A percentile compares a stretch with the other conserved stretches of the same genome.
Conservation (phyloP, 176 grass and related monocot genomes). For the Phoenix dactylifera region DNA sequence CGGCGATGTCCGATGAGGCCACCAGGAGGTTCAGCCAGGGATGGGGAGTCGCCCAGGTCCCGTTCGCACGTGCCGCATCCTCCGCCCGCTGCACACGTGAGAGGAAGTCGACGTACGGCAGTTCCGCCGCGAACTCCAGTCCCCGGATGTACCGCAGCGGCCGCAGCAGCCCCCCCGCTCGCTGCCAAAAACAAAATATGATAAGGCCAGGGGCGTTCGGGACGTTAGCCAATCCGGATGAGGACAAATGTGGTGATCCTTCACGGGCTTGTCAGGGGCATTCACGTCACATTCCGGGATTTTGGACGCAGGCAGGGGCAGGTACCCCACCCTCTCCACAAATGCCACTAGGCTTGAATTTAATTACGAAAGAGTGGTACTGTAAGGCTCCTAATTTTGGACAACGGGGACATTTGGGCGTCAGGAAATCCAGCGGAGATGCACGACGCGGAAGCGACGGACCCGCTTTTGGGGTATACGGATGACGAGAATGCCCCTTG, state of each 20-base stretch:
- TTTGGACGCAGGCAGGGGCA: too few species aligned
- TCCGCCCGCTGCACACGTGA: conserved; percentile 69
- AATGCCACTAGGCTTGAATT: too few species aligned
- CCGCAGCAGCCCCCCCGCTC: conserved; percentile 32
- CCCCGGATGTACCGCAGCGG: conserved; percentile 54
- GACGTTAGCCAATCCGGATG: too few species aligned
- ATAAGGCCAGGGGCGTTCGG: background rate
- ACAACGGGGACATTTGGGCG: background rate
- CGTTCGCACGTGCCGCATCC: conserved; percentile 69
- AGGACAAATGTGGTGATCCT: too few species aligned
- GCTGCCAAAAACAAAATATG: conserved; percentile 16
- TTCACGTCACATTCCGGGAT: conserved; percentile 15
- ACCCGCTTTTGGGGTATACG: too few species aligned
- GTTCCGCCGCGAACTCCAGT: conserved; percentile 57
- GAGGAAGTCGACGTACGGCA: conserved; percentile 77
- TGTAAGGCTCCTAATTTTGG: too few species aligned
- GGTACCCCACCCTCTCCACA: too few species aligned
- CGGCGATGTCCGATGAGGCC: conserved; percentile 45
- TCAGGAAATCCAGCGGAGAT: conserved; percentile 48
- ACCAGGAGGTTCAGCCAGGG: conserved; percentile 97
- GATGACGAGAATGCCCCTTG: conserved; percentile 30
- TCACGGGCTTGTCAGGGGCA: conserved; percentile 24
- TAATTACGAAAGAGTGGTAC: too few species aligned
- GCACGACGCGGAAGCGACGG: conserved; percentile 16
- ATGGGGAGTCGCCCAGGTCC: conserved; percentile 78